Evolutionary conservation across 768 basidiomycete species (phyloP).

Genomic region (Cubamyces lactineus): DNA sequence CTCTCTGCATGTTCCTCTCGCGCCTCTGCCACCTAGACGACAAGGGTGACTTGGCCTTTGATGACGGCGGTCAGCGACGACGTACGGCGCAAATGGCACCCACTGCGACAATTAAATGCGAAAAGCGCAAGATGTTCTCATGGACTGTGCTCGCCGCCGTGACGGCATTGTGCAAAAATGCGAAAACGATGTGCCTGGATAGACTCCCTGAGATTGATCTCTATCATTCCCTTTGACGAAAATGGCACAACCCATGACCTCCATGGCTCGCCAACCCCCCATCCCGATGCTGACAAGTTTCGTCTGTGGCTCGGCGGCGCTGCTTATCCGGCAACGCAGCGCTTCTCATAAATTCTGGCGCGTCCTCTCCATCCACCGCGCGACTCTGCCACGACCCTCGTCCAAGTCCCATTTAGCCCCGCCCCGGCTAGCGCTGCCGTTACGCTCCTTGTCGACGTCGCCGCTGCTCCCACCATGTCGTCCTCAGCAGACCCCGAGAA

Average conservation of each 20-base stretch:
- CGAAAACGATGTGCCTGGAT: constrained; percentile 11
- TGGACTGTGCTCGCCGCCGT: not conserved
- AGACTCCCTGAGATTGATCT: not conserved
- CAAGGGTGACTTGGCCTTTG: too few species aligned
- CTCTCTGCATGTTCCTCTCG: not conserved
- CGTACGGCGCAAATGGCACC: not conserved
- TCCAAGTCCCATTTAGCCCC: not conserved
- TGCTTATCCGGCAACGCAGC: constrained; percentile 17
- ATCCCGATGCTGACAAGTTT: not conserved
- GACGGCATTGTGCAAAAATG: constrained; percentile 3
- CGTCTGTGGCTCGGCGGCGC: constrained; percentile 2
- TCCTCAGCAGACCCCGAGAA: constrained; percentile 25
- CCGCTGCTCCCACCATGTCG: constrained; percentile 5
- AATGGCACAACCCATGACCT: constrained; percentile 9
- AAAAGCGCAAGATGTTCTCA: not conserved
- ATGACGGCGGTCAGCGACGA: not conserved
- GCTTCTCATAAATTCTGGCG: not conserved
- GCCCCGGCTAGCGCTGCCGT: too few species aligned
- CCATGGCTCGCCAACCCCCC: not conserved
- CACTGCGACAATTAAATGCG: not conserved
- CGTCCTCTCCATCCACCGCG: not conserved
- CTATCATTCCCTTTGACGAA: constrained; percentile 11
- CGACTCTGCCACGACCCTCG: not conserved
- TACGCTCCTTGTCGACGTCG: not conserved
- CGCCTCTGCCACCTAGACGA: too few species aligned